Base-by-base conservation (phyloP, 2,329 filamentous ascomycete species). In the Kalmusia sp. region DNA sequence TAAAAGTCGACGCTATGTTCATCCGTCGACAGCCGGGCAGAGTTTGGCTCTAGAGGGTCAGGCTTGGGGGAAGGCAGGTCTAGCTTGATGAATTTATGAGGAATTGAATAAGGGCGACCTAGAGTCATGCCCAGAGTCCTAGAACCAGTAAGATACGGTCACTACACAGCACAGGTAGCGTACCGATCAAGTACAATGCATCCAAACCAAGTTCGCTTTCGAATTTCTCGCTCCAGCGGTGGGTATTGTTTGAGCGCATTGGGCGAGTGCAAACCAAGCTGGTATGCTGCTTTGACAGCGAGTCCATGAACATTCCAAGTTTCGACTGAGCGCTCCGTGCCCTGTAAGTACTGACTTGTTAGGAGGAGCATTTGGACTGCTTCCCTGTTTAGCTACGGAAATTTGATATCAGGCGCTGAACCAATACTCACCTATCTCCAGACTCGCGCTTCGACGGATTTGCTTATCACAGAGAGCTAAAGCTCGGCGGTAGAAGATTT, bases 281-380 rank as follows among this genome's bases (percentile, higher is more conserved):
- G 78, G 22, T 82, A 69, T 0, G 82, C 82, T 0, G 79, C 77
- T 52, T 77, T 80, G 2, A 84, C 76, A 0, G 81, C 77, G 0
- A 84, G 70, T 0, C 83, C 82, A 55, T 85, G 83, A 0, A 80
- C 73, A 0, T 75, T 80, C 82, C 82, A 85, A 2, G 82, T 79
- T 49, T 83, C 77, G 2, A 82, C 72, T 0, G 82, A 83, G 17
- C 77, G 78, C 31, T 82, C 79, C 0, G 81, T 83, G 2, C 82
- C 81, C 58, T 85, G 82, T 0, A 84, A 71, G 51, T 84, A 84
- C 41, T 82, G 79, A 4, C 76, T 76, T 57, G 79, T 74, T 0
- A 84, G 53, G 0, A 85, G 69, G 6, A 59, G 31, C 21, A 57
- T 15, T 33, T 59, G 57, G 5, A 59, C 57, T 58, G 21, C 24